Evolutionary conservation across 2,329 filamentous ascomycete species (phyloP).

Genomic region (Microthyrium microscopicum): DNA sequence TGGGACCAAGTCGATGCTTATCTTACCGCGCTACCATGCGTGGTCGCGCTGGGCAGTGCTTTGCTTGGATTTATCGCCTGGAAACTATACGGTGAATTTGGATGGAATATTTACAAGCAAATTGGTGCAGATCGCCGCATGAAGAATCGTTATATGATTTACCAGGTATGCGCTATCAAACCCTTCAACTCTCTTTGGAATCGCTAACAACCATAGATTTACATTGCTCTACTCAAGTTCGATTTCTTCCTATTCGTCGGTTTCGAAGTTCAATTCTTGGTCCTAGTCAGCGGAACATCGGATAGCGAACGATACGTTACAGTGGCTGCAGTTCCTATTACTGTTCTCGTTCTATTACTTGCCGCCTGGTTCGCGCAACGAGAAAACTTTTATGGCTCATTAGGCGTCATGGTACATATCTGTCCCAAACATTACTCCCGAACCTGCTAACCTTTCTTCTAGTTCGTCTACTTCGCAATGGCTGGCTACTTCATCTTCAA

Average conservation of each 20-base stretch:
- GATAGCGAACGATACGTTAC: conserved; percentile 73
- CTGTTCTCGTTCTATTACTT: conserved; percentile 70
- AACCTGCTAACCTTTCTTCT: conserved; percentile 5
- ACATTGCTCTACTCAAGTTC: conserved; percentile 94
- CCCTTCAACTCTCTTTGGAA: neutral
- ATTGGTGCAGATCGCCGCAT: conserved; percentile 94
- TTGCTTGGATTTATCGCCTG: conserved; percentile 64
- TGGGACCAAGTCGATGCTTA: conserved; percentile 59
- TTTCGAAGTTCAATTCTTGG: conserved; percentile 94
- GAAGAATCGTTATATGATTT: conserved; percentile 91
- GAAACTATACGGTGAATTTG: conserved; percentile 97
- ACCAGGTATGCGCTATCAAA: conserved; percentile 50
- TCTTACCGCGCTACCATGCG: conserved; percentile 67
- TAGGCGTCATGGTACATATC: conserved; percentile 46
- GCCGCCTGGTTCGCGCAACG: conserved; percentile 73
- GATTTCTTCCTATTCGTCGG: conserved; percentile 99
- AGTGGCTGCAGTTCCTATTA: conserved; percentile 76
- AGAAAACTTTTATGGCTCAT: conserved; percentile 68
- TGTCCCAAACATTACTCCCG: neutral
- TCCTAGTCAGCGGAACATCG: conserved; percentile 56
- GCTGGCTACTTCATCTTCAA: conserved; percentile 97
- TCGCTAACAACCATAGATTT: conserved; percentile 48
- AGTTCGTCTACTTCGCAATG: conserved; percentile 69
- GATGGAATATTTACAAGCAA: conserved; percentile 98
- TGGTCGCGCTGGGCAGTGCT: conserved; percentile 62